Evolutionary conservation across 2,329 filamentous ascomycete species (phyloP).

Genomic region (Pezicula neosporulosa): DNA sequence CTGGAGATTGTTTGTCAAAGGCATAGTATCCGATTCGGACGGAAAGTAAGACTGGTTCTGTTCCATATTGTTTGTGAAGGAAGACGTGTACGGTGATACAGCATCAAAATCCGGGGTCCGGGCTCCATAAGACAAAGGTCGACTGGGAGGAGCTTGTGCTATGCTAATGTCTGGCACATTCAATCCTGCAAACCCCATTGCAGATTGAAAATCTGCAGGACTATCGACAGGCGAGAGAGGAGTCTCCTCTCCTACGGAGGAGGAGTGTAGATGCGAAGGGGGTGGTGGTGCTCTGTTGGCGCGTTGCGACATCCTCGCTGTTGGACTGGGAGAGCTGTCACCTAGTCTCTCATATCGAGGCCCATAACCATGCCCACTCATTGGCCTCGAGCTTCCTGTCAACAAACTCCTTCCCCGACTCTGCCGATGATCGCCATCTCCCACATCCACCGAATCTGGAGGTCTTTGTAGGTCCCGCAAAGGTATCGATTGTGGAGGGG

Average conservation of each 20-base stretch:
- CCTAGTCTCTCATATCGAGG: constrained; percentile 27
- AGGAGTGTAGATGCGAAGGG: constrained; percentile 6
- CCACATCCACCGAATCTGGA: constrained; percentile 24
- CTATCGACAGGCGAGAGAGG: constrained; percentile 25
- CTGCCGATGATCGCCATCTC: constrained; percentile 20
- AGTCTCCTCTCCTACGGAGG: constrained; percentile 16
- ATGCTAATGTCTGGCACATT: constrained; percentile 26
- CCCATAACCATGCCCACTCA: constrained; percentile 20
- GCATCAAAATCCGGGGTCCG: constrained; percentile 19
- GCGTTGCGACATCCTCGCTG: constrained; percentile 9
- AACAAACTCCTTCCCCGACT: constrained; percentile 28
- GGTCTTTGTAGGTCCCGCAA: constrained; percentile 55
- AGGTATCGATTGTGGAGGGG: constrained; percentile 62
- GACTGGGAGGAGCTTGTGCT: constrained; percentile 20
- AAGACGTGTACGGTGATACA: constrained; percentile 18
- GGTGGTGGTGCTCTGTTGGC: constrained; percentile 6
- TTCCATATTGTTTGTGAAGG: constrained; percentile 6
- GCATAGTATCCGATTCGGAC: constrained; percentile 52
- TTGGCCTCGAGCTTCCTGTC: constrained; percentile 20
- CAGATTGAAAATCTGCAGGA: constrained; percentile 26
- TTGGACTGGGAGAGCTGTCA: constrained; percentile 24
- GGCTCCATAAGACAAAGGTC: constrained; percentile 19
- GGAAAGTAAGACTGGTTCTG: constrained; percentile 30
- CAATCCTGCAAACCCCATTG: constrained; percentile 31
- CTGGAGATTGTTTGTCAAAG: constrained; percentile 57